A percentile compares a stretch with the other conserved stretches of the same genome.
These are phyloP conservation scores for Periconia sp. DNA, from an alignment of 2,329 filamentous ascomycete species.

Conservation along the genomic window DNA sequence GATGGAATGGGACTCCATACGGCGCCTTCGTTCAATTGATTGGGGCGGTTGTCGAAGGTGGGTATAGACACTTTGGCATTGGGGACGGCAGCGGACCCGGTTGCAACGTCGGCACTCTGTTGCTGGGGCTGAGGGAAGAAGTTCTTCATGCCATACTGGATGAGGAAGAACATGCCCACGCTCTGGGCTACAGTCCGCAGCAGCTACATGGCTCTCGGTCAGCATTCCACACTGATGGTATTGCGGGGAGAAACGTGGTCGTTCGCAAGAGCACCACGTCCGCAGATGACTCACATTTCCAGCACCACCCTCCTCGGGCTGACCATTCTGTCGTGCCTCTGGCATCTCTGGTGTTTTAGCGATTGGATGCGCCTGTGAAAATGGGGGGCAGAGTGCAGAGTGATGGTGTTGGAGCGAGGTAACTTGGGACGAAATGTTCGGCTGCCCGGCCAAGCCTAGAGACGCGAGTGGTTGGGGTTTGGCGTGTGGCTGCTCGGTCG, in stretches of 20 bases:
- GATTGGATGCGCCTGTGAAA: slow-evolving; percentile 9
- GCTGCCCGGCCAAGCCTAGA: slow-evolving; percentile 10
- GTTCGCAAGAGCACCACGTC: background rate
- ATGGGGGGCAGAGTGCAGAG: slow-evolving; percentile 7
- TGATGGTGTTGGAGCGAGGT: background rate
- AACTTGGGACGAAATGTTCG: background rate
- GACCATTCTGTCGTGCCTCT: slow-evolving; percentile 28
- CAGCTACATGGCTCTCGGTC: slow-evolving; percentile 24
- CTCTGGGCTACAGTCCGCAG: slow-evolving; percentile 53
- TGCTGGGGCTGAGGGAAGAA: slow-evolving; percentile 48
- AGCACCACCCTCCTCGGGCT: slow-evolving; percentile 17
- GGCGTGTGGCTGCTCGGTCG: background rate
- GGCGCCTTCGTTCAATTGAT: slow-evolving; percentile 55
- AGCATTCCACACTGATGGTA: slow-evolving; percentile 11
- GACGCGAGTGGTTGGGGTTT: background rate
- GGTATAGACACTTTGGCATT: slow-evolving; percentile 38
- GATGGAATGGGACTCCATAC: slow-evolving; percentile 66
- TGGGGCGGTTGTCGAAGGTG: slow-evolving; percentile 38
- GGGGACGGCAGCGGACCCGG: slow-evolving; percentile 22
- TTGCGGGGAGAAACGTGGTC: background rate
- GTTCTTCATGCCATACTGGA: slow-evolving; percentile 60
- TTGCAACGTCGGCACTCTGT: slow-evolving; percentile 18
- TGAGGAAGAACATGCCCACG: slow-evolving; percentile 60
- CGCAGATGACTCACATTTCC: slow-evolving; percentile 23
- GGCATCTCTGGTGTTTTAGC: slow-evolving; percentile 28